A percentile compares a stretch with the other conserved stretches of the same genome.
These are phyloP conservation scores for Phialocephala subalpina DNA, from an alignment of 2,329 filamentous ascomycete species.

Conservation along the genomic window DNA sequence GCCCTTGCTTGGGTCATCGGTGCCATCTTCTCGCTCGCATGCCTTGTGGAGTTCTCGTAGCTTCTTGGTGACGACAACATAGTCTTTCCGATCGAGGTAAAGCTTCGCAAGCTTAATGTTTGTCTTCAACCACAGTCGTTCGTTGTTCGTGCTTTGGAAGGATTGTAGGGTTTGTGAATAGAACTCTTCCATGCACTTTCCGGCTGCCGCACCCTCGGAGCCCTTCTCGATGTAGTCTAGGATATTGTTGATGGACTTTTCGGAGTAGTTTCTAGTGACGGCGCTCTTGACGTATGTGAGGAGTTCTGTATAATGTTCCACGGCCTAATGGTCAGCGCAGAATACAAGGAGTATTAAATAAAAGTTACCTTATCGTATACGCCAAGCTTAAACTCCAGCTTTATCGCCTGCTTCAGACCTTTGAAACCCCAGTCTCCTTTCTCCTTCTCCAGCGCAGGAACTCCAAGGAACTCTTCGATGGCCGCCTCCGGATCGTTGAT, in stretches of 20 bases:
- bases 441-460: slow-evolving; percentile 83
- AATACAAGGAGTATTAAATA: too few relatives aligned
- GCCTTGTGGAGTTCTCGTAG: slow-evolving; percentile 87
- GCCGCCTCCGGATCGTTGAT: slow-evolving; percentile 85
- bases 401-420: slow-evolving; percentile 96
- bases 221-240: slow-evolving; percentile 97
- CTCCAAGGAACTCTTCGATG: slow-evolving; percentile 89
- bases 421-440: slow-evolving; percentile 99
- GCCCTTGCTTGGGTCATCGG: slow-evolving; percentile 92
- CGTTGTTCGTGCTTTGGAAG: slow-evolving; percentile 97
- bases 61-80: slow-evolving; percentile 80
- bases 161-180: slow-evolving; percentile 93
- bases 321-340: slow-evolving; percentile 64
- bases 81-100: slow-evolving; percentile 91
- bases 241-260: slow-evolving; percentile 99
- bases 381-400: slow-evolving; percentile 93
- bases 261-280: slow-evolving; percentile 96
- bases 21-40: slow-evolving; percentile 87
- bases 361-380: slow-evolving; percentile 88
- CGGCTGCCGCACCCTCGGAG: slow-evolving; percentile 74
- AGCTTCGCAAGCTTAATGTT: slow-evolving; percentile 96
- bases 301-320: slow-evolving; percentile 92
- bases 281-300: slow-evolving; percentile 97
- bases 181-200: slow-evolving; percentile 90
- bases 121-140: slow-evolving; percentile 96